Evolutionary conservation across 164 flowering plant genomes (phyloP).

Genomic region (Sedum album): DNA sequence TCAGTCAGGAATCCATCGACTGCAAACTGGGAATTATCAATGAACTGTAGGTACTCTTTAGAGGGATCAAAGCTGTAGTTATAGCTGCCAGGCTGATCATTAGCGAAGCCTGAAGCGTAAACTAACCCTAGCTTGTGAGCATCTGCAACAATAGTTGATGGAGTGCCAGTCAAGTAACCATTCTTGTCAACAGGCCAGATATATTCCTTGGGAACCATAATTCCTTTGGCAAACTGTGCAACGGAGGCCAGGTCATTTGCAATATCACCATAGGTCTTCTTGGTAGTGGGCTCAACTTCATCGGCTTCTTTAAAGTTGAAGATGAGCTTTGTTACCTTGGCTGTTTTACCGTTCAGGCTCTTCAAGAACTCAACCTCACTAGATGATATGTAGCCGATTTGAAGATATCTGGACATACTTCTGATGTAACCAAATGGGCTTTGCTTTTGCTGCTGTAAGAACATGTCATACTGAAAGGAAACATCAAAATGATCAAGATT

Average conservation of each 20-base stretch:
- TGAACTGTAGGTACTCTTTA: slow-evolving; percentile 48
- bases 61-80: slow-evolving; percentile 80
- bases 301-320: slow-evolving; percentile 44
- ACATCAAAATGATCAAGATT: neutral
- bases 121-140: slow-evolving; percentile 79
- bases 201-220: slow-evolving; percentile 72
- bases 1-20: slow-evolving; percentile 84
- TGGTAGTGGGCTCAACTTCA: slow-evolving; percentile 58
- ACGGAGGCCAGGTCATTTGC: slow-evolving; percentile 61
- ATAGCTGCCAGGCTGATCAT: slow-evolving; percentile 52
- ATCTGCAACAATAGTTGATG: slow-evolving; percentile 56
- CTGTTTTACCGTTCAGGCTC: slow-evolving; percentile 30
- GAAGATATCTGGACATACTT: slow-evolving; percentile 32
- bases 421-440: slow-evolving; percentile 57
- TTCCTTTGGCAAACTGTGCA: slow-evolving; percentile 77
- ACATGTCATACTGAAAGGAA: slow-evolving; percentile 43
- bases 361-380: slow-evolving; percentile 59
- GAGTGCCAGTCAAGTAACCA: slow-evolving; percentile 41
- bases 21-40: slow-evolving; percentile 75
- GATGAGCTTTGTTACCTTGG: slow-evolving; percentile 48
- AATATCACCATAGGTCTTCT: slow-evolving; percentile 71
- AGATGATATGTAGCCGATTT: slow-evolving; percentile 55
- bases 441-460: slow-evolving; percentile 53
- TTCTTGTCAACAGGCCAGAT: slow-evolving; percentile 58
- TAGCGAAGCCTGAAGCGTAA: slow-evolving; percentile 66